A percentile compares a stretch with the other conserved stretches of the same genome.
Evolutionary conservation across 768 basidiomycete species (phyloP).

Genomic region (Phanerochaete carnosa): DNA sequence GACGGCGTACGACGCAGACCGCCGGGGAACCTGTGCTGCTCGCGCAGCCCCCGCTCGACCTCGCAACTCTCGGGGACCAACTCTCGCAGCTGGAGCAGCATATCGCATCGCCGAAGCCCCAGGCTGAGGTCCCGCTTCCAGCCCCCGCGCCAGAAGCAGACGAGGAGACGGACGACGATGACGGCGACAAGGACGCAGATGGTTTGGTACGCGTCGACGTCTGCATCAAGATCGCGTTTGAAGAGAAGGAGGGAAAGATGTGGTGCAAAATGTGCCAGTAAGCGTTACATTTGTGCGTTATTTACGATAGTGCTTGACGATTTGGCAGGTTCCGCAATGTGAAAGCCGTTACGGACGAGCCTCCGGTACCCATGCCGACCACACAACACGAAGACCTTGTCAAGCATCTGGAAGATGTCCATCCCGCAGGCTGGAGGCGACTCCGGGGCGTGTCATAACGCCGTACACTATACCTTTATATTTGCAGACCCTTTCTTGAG

Average conservation of each 20-base stretch:
- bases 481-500: neutral
- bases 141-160: neutral
- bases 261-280: slow-evolving; percentile 14
- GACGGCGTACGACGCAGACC: neutral
- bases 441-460: neutral
- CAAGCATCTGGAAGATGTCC: slow-evolving; percentile 5
- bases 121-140: neutral
- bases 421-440: slow-evolving; percentile 10
- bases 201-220: neutral
- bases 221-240: slow-evolving; percentile 6
- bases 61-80: neutral
- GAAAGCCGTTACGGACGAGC: neutral
- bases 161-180: neutral
- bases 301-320: neutral
- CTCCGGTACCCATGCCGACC: neutral
- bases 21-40: neutral
- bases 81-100: neutral
- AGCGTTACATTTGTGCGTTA: neutral
- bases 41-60: neutral
- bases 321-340: neutral
- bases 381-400: neutral
- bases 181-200: slow-evolving; percentile 1
- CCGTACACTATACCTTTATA: neutral
- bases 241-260: neutral
- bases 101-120: neutral